phyloP scores from a whole-genome alignment of 306 rosid species.

The Geum urbanum region DNA sequence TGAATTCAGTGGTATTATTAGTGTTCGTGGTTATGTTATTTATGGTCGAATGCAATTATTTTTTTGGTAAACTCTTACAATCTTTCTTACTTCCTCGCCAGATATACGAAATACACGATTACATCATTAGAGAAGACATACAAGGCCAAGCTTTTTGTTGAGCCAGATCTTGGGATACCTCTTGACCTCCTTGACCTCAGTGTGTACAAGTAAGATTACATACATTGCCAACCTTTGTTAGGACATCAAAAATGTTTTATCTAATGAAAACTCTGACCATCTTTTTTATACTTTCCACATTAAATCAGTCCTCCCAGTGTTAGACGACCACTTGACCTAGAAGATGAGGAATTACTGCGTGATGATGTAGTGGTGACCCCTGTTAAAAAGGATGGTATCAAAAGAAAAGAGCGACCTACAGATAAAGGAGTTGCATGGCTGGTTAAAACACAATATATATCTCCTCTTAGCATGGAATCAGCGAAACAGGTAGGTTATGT shows the following conservation, averaged over 20 bases:
- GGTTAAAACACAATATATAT: conserved; percentile 94
- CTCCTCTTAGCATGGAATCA: conserved; percentile 91
- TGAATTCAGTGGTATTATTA: background rate
- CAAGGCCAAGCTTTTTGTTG: conserved; percentile 92
- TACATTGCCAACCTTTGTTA: conserved; percentile 21
- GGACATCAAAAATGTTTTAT: conserved; percentile 19
- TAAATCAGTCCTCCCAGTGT: conserved; percentile 69
- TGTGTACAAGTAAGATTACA: conserved; percentile 76
- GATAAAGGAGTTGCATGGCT: conserved; percentile 99
- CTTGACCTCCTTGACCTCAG: conserved; percentile 98
- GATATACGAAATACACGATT: conserved; percentile 81
- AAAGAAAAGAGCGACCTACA: conserved; percentile 88
- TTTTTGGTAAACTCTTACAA: conserved; percentile 22
- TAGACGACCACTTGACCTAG: conserved; percentile 67
- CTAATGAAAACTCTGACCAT: conserved; percentile 30
- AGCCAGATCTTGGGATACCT: conserved; percentile 99
- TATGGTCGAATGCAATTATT: conserved; percentile 1
- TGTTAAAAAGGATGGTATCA: conserved; percentile 78
- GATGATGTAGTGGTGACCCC: conserved; percentile 83
- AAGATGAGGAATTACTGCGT: conserved; percentile 87
- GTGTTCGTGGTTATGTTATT: conserved; percentile 4
- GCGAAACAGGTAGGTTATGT: conserved; percentile 67
- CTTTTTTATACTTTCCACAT: conserved; percentile 12
- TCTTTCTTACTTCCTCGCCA: conserved; percentile 38
- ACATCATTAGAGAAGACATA: conserved; percentile 90